Evolutionary conservation across 2,329 filamentous ascomycete genomes (phyloP), one percentile per base, ranked within the genome.

Genomic region (Phaeoacremonium minimum): DNA sequence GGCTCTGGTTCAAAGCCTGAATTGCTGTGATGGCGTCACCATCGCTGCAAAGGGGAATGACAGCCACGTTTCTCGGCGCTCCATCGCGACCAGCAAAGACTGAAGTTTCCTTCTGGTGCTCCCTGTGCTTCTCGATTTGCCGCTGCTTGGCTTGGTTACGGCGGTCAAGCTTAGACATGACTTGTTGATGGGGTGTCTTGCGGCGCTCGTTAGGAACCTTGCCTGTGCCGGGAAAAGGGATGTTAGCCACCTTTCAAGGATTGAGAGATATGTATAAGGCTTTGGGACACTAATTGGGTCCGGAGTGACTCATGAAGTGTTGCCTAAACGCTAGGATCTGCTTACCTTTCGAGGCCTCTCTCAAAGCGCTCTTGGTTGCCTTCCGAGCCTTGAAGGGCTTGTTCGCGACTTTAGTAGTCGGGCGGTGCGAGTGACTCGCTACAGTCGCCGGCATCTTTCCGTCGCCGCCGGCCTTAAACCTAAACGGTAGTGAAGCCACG

Each of bases 111-210:
- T 85, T 84, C 32, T 85, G 73, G 55, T 93, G 85, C 51, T 93
- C 88, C 55, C 82, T 82, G 55, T 89, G 81, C 64, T 97, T 96
- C 49, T 81, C 73, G 44, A 85, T 69, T 52, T 91, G 86, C 60
- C 84, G 82, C 70, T 98, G 93, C 63, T 91, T 91, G 50, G 88
- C 87, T 69, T 95, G 88, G 63, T 98, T 97, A 51, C 88, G 83
- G 42, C 93, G 85, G 63, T 95, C 89, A 60, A 98, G 77, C 66
- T 97, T 98, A 41, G 89, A 95, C 87, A 96, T 91, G 66, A 96
- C 80, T 67, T 95, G 88, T 60, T 98, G 93, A 60, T 95, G 88
- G 37, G 87, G 87, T 13, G 91, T 95, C 63, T 87, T 94, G 55
- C 91, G 81, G 51, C 75, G 79, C 56, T 95, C 86, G 52, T 78